phyloP scores from a whole-genome alignment of 2,329 filamentous ascomycete genomes.

The Anthostomella pinea region DNA sequence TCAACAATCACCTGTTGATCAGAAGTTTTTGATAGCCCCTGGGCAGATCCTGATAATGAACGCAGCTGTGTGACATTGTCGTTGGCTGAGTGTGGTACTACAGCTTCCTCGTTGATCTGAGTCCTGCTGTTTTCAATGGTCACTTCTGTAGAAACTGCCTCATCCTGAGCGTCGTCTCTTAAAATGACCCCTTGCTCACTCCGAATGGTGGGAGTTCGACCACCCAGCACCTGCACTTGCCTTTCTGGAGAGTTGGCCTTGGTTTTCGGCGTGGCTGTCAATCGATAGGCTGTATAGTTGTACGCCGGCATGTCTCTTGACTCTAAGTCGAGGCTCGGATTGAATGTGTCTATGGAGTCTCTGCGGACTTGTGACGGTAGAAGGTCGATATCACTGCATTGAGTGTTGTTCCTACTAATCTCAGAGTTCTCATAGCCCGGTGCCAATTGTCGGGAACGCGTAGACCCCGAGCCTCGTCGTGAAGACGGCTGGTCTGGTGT shows the following conservation, averaged over 20 bases:
- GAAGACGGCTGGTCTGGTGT: conserved; percentile 8
- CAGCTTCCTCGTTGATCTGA: conserved; percentile 3
- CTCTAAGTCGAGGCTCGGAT: conserved; percentile 29
- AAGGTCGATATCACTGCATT: conserved; percentile 31
- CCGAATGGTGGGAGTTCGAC: conserved; percentile 26
- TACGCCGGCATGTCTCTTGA: conserved; percentile 23
- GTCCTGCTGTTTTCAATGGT: conserved; percentile 4
- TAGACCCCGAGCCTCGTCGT: conserved; percentile 10
- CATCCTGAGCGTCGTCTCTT: conserved; percentile 24
- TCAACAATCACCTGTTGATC: conserved; percentile 3
- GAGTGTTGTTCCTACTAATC: conserved; percentile 9
- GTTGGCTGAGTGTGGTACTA: not conserved
- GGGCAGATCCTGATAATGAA: conserved; percentile 17
- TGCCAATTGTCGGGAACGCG: conserved; percentile 14
- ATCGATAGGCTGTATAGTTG: conserved; percentile 22
- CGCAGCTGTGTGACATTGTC: conserved; percentile 3
- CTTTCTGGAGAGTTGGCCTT: conserved; percentile 25
- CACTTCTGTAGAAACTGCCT: conserved; percentile 10
- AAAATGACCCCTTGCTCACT: conserved; percentile 33
- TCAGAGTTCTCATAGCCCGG: conserved; percentile 12
- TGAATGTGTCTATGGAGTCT: conserved; percentile 31
- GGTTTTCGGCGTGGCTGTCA: conserved; percentile 21
- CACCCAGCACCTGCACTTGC: conserved; percentile 28
- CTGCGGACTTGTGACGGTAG: conserved; percentile 31
- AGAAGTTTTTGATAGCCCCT: not conserved